These are phyloP conservation scores for Obelidium mucronatum DNA, from an alignment of 192 early-diverging fungal species.

Conservation along the genomic window DNA sequence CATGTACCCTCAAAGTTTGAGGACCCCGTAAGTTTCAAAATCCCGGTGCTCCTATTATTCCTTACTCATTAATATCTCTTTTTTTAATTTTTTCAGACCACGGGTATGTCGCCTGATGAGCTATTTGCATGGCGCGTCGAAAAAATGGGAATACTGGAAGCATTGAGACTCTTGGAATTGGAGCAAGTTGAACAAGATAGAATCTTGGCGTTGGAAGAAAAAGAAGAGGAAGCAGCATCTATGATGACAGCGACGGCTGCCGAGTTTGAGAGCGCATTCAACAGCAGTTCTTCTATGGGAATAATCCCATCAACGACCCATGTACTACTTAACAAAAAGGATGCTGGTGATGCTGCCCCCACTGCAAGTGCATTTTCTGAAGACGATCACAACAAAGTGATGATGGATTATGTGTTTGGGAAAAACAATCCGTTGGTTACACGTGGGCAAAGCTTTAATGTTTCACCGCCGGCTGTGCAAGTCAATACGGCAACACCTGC, in stretches of 20 bases:
- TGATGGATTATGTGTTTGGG: neutral
- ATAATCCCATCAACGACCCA: too few relatives aligned
- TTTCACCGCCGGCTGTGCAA: neutral
- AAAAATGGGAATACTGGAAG: constrained; percentile 3
- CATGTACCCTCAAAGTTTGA: too few relatives aligned
- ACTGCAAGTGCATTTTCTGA: neutral
- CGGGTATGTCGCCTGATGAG: neutral
- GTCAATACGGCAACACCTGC: neutral
- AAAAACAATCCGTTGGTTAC: neutral
- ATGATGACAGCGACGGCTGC: too few relatives aligned
- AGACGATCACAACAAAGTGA: neutral
- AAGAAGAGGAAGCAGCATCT: too few relatives aligned
- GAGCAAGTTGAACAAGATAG: neutral
- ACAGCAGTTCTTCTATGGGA: too few relatives aligned
- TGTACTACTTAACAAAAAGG: too few relatives aligned
- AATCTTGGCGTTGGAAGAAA: neutral
- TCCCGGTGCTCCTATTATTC: too few relatives aligned
- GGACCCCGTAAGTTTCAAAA: too few relatives aligned
- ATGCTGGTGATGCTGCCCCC: too few relatives aligned
- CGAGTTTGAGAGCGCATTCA: too few relatives aligned
- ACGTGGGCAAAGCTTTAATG: neutral
- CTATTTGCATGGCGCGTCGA: neutral
- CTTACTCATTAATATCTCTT: too few relatives aligned
- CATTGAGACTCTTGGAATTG: neutral
- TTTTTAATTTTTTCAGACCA: neutral